phyloP scores from a whole-genome alignment of 192 early-diverging fungal genomes.

The Diversispora eburnea region DNA sequence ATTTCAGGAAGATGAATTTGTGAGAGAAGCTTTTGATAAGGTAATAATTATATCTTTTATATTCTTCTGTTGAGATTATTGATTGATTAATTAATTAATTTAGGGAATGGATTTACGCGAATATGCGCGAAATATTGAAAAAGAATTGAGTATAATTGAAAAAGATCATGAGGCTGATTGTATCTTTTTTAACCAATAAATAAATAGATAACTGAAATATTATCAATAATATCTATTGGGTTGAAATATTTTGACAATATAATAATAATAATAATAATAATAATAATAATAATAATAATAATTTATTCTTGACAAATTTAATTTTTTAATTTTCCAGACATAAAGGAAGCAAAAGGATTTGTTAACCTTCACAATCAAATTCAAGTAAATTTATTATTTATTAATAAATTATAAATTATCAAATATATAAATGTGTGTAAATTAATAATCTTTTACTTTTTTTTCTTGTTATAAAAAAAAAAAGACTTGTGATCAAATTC shows the following conservation, averaged over 20 bases:
- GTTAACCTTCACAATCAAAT: constrained; percentile 64
- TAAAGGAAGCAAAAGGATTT: constrained; percentile 54
- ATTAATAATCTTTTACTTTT: background rate
- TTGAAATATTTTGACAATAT: background rate
- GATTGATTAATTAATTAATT: background rate
- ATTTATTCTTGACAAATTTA: too few relatives aligned
- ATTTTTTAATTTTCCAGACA: constrained; percentile 38
- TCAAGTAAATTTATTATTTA: constrained; percentile 41
- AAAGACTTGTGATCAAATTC: constrained; percentile 69
- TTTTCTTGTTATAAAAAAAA: background rate
- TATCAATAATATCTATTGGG: background rate
- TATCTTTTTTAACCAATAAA: constrained; percentile 32
- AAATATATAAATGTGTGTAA: background rate
- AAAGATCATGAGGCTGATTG: constrained; percentile 66
- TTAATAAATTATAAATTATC: constrained; percentile 8
- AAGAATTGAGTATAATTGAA: constrained; percentile 68
- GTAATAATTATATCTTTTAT: constrained; percentile 29
- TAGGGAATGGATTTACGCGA: constrained; percentile 82
- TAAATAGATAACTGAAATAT: background rate
- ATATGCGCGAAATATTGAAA: constrained; percentile 75
- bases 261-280: too few relatives aligned
- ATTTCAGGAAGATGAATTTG: constrained; percentile 81
- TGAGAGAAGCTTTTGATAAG: constrained; percentile 74
- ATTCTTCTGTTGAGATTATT: background rate
- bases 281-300: too few relatives aligned